Percentiles rank a stretch among this genome's conserved stretches.
phyloP scores from a whole-genome alignment of 2,329 filamentous ascomycete species.

The Aspergillus novoparasiticus region DNA sequence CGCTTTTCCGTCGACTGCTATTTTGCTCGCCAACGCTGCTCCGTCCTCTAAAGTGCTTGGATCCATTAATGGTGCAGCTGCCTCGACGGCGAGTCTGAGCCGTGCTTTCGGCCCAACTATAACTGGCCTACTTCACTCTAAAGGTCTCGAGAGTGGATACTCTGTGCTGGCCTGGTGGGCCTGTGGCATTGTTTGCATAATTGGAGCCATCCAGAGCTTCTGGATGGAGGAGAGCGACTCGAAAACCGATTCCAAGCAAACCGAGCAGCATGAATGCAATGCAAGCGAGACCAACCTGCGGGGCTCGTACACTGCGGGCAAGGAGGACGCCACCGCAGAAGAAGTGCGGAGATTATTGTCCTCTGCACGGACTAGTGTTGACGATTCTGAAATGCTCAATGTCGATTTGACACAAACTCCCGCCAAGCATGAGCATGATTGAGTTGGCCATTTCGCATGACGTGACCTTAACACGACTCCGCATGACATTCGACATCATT shows the following conservation, averaged over 20 bases:
- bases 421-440: constrained; percentile 12
- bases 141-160: constrained; percentile 77
- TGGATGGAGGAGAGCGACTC: constrained; percentile 69
- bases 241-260: constrained; percentile 40
- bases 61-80: constrained; percentile 88
- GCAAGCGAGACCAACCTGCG: constrained; percentile 27
- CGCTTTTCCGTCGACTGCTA: constrained; percentile 86
- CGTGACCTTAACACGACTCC: constrained; percentile 4
- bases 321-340: constrained; percentile 29
- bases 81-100: constrained; percentile 85
- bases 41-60: constrained; percentile 83
- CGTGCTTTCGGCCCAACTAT: constrained; percentile 86
- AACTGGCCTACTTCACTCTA: constrained; percentile 80
- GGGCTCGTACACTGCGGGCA: constrained; percentile 24
- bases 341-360: constrained; percentile 42
- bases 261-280: constrained; percentile 31
- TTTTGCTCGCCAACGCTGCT: constrained; percentile 85
- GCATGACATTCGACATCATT: constrained; percentile 2
- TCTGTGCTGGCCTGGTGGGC: constrained; percentile 94
- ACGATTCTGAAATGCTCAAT: constrained; percentile 34
- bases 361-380: constrained; percentile 36
- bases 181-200: constrained; percentile 72
- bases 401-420: constrained; percentile 25
- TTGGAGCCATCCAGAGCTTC: constrained; percentile 74
- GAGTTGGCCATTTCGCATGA: constrained; percentile 8